Evolutionary conservation across 176 grass and related monocot species (phyloP).

Genomic region (Eragrostis curvula): DNA sequence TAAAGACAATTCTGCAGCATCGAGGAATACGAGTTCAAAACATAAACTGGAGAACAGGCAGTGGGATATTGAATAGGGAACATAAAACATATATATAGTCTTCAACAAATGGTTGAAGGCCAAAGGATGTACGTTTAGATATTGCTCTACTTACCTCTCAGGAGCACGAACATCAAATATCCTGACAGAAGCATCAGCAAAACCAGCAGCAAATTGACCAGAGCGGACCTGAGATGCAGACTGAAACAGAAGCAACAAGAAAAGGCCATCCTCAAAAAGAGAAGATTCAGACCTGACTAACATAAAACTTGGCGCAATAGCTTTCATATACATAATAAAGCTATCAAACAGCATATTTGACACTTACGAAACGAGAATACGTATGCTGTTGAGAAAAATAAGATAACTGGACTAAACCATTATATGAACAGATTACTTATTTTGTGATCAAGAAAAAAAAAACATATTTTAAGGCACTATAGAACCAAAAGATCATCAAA

Average conservation of each 20-base stretch:
- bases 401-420: neutral
- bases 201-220: conserved; percentile 83
- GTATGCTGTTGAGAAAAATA: conserved; percentile 8
- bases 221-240: conserved; percentile 75
- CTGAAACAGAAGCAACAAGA: conserved; percentile 63
- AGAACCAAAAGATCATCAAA: conserved; percentile 9
- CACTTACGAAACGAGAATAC: conserved; percentile 35
- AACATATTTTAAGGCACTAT: neutral
- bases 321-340: conserved; percentile 51
- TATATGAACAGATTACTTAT: neutral
- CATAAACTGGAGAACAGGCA: conserved; percentile 8
- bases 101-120: conserved; percentile 32
- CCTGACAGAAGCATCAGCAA: conserved; percentile 77
- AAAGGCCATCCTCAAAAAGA: conserved; percentile 6
- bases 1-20: conserved; percentile 69
- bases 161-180: conserved; percentile 92
- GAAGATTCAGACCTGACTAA: conserved; percentile 42
- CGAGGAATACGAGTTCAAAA: conserved; percentile 6
- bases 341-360: conserved; percentile 53
- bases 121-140: conserved; percentile 23
- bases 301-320: conserved; percentile 49
- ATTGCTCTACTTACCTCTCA: conserved; percentile 59
- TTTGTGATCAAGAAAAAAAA: neutral
- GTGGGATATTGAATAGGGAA: neutral
- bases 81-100: conserved; percentile 25